A percentile compares a stretch with the other conserved stretches of the same genome.
Conservation (phyloP, 495 filamentous ascomycete species). For the Cladorrhinum samala region DNA sequence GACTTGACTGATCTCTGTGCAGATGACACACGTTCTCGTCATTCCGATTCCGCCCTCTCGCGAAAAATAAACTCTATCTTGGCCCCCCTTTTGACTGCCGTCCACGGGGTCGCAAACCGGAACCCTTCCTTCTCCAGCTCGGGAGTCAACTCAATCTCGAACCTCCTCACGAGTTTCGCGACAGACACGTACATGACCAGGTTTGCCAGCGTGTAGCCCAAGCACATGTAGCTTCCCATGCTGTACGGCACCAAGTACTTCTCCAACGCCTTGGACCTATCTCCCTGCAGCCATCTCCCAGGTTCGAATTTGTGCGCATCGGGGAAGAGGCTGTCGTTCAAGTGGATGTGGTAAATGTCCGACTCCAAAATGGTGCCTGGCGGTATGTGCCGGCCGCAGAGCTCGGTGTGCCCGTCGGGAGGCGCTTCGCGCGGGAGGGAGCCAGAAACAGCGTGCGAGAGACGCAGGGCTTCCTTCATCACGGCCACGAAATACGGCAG, state of each 20-base stretch:
- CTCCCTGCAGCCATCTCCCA: not conserved
- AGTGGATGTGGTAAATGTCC: not conserved
- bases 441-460: not conserved
- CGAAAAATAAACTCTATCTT: not conserved
- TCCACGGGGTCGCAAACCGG: not conserved
- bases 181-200: not conserved
- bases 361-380: not conserved
- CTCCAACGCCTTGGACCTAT: not conserved
- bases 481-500: not conserved
- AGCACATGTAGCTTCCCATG: slow-evolving; percentile 1
- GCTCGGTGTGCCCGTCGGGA: not conserved
- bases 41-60: not conserved
- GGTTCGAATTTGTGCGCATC: not conserved
- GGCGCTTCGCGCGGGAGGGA: not conserved
- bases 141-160: not conserved
- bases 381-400: not conserved
- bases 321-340: not conserved
- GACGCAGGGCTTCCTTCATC: not conserved
- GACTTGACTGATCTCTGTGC: too few relatives aligned
- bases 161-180: not conserved
- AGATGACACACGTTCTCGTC: too few relatives aligned
- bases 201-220: not conserved
- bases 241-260: not conserved
- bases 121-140: not conserved
- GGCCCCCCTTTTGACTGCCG: not conserved